Conservation (phyloP, 2,329 filamentous ascomycete genomes). For the Fusarium penzigii region DNA sequence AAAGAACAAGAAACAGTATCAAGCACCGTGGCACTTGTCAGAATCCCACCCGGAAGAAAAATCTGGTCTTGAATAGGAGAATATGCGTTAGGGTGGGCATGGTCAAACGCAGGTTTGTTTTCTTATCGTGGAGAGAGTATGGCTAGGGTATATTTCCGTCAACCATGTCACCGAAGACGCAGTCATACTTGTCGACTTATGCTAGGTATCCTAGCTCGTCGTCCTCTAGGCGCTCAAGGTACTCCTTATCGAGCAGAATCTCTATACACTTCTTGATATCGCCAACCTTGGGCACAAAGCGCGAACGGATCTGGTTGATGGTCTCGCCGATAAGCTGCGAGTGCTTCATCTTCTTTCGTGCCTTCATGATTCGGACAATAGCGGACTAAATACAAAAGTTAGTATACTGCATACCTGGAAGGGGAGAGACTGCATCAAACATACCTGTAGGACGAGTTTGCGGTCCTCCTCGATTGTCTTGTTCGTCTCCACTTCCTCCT, state of each 20-base stretch:
- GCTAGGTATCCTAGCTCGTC: slow-evolving; percentile 95
- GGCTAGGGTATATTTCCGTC: neutral
- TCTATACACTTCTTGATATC: slow-evolving; percentile 99
- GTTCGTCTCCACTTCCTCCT: slow-evolving; percentile 95
- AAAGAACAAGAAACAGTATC: slow-evolving; percentile 11
- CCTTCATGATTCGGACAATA: slow-evolving; percentile 99
- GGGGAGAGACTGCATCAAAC: slow-evolving; percentile 28
- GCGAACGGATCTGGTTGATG: slow-evolving; percentile 89
- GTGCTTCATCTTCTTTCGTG: slow-evolving; percentile 98
- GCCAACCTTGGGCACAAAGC: slow-evolving; percentile 87
- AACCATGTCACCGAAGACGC: neutral
- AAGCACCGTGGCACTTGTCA: neutral
- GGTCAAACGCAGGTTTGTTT: neutral
- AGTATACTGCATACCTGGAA: slow-evolving; percentile 13
- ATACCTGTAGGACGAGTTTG: slow-evolving; percentile 93
- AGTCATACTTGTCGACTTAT: slow-evolving; percentile 44
- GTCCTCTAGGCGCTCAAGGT: slow-evolving; percentile 90
- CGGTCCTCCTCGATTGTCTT: slow-evolving; percentile 99
- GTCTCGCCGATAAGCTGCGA: slow-evolving; percentile 91
- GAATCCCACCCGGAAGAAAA: neutral
- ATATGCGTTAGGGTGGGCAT: slow-evolving; percentile 9
- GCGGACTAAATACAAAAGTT: slow-evolving; percentile 67
- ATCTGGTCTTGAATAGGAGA: neutral
- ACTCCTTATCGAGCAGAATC: slow-evolving; percentile 97
- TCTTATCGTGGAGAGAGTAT: neutral